Evolutionary conservation across 495 filamentous ascomycete species (phyloP).

Genomic region (Baudoinia panamericana): DNA sequence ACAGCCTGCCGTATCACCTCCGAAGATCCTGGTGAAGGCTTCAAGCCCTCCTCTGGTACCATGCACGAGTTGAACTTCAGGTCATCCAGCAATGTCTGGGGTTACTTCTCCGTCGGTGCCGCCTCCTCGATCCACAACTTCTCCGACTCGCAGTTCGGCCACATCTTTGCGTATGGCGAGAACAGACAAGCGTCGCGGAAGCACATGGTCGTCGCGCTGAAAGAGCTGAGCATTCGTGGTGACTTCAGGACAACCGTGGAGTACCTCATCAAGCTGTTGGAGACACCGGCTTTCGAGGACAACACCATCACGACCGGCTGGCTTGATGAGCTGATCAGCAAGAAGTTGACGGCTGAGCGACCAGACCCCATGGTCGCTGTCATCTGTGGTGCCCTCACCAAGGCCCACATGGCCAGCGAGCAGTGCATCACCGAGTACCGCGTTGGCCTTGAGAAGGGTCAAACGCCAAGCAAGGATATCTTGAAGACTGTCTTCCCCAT

Average conservation of each 20-base stretch:
- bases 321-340: conserved; percentile 96
- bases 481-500: conserved; percentile 96
- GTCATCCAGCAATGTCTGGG: conserved; percentile 97
- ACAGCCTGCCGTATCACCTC: conserved; percentile 99
- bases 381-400: conserved; percentile 86
- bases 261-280: conserved; percentile 96
- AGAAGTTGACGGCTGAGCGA: conserved; percentile 91
- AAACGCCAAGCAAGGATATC: conserved; percentile 90
- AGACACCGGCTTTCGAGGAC: conserved; percentile 95
- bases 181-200: conserved; percentile 90
- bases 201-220: conserved; percentile 98
- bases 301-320: conserved; percentile 99
- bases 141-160: conserved; percentile 97
- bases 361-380: conserved; percentile 85
- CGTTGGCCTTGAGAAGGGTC: conserved; percentile 85
- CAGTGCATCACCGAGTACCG: conserved; percentile 74
- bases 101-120: conserved; percentile 98
- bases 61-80: conserved; percentile 99
- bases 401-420: conserved; percentile 88
- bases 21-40: conserved; percentile 96
- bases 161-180: conserved; percentile 98
- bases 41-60: conserved; percentile 97
- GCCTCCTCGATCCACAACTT: conserved; percentile 96
- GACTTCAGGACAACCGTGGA: conserved; percentile 98
- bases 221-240: conserved; percentile 98